Conservation (phyloP, 352 stramenopile species). For the Pythium phragmitis region DNA sequence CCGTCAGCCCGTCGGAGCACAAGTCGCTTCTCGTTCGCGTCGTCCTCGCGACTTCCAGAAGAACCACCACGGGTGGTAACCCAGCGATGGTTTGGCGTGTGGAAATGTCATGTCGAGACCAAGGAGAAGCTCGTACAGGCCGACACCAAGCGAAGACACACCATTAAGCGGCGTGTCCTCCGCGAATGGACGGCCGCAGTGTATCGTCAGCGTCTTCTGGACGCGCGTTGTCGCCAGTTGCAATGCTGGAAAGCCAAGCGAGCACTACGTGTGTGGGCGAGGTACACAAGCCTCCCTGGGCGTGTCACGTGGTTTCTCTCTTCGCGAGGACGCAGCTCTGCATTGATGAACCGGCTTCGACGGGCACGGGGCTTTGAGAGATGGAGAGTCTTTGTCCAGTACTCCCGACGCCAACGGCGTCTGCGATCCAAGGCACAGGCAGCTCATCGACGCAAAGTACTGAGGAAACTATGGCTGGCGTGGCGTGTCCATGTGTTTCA, state of each 20-base stretch:
- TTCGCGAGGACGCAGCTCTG: neutral
- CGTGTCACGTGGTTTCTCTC: conserved; percentile 21
- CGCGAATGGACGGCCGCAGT: conserved; percentile 1
- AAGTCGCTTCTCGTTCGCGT: conserved; percentile 4
- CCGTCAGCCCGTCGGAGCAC: neutral
- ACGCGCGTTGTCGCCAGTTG: conserved; percentile 6
- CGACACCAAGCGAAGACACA: neutral
- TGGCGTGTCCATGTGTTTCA: conserved; percentile 15
- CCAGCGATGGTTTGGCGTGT: conserved; percentile 12
- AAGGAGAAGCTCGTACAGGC: neutral
- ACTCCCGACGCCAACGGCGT: neutral
- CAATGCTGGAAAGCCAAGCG: conserved; percentile 8
- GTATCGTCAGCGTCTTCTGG: conserved; percentile 1
- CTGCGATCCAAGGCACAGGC: neutral
- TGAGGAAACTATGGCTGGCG: conserved; percentile 4
- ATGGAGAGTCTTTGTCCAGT: conserved; percentile 17
- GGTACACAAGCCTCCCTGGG: conserved; percentile 7
- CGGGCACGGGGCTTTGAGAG: conserved; percentile 3
- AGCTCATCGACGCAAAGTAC: neutral
- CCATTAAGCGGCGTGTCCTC: neutral
- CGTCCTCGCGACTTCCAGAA: neutral
- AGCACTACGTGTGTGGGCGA: conserved; percentile 1
- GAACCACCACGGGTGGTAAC: neutral
- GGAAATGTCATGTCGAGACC: conserved; percentile 9
- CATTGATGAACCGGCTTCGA: conserved; percentile 20